Conservation (phyloP, 257 asterid species). For the Coffea eugenioides region DNA sequence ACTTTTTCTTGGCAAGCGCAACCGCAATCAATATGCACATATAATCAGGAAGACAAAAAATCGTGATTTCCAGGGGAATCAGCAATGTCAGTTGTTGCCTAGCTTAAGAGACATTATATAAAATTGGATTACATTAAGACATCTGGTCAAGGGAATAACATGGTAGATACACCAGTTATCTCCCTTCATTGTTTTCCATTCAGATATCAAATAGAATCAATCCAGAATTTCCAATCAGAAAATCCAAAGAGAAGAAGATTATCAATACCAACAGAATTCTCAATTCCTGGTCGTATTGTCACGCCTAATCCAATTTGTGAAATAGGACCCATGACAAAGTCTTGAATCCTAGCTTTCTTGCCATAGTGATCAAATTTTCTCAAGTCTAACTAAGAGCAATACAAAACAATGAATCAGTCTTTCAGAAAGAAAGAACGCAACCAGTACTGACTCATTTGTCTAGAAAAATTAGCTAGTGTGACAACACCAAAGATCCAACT, state of each 20-base stretch:
- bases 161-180: not conserved
- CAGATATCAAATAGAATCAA: not conserved
- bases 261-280: not conserved
- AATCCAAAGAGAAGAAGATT: not conserved
- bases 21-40: too few relatives aligned
- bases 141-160: not conserved
- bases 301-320: not conserved
- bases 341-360: not conserved
- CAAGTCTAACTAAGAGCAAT: not conserved
- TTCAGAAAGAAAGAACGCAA: not conserved
- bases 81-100: too few relatives aligned
- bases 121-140: not conserved
- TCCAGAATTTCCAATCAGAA: not conserved
- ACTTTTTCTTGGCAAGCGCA: too few relatives aligned
- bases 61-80: too few relatives aligned
- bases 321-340: not conserved
- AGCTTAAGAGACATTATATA: not conserved
- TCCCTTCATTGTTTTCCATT: not conserved
- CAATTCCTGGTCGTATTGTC: not conserved
- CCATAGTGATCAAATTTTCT: not conserved
- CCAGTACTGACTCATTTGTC: not conserved
- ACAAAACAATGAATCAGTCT: not conserved
- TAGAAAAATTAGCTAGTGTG: slow-evolving; percentile 1
- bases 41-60: too few relatives aligned
- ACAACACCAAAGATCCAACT: not conserved